Evolutionary conservation across 1,139 yeast genomes (phyloP), one percentile per base, ranked within the genome.

Genomic region (Candida labiduridarum): DNA sequence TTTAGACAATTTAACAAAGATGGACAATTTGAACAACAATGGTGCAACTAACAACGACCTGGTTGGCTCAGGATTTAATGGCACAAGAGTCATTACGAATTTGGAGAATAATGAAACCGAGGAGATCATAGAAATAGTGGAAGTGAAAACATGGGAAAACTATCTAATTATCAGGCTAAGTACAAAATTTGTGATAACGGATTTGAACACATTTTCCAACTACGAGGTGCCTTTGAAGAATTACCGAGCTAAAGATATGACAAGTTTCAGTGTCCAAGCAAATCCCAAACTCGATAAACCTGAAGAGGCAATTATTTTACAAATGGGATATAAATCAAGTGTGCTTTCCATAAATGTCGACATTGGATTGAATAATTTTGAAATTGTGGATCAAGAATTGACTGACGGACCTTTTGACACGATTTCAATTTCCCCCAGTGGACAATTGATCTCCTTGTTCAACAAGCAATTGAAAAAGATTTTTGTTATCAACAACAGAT

Each of bases 401-500:
- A 77, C 82, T 1, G 83, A 82, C 54, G 89, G 89, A 0, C 87
- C 88, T 1, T 85, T 85, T 61, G 66, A 72, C 0, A 61, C 65
- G 11, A 71, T 88, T 5, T 59, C 79, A 0, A 71, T 80, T 0
- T 82, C 96, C 0, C 85, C 91, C 0, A 84, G 82, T 61, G 79
- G 82, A 1, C 80, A 82, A 16, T 74, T 87, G 45, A 69, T 89
- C 3, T 83, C 91, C 0, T 64, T 88, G 16, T 80, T 74, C 52
- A 82, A 82, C 49, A 60, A 70, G 7, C 60, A 68, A 22, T 60
- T 61, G 1, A 75, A 79, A 29, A 75, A 74, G 34, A 66, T 88
- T 0, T 80, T 75, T 54, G 85, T 89, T 12, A 74, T 80, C 30
- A 82, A 83, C 25, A 65, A 74, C 10, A 71, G 75, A 47, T 82